A percentile compares a stretch with the other conserved stretches of the same genome.
phyloP scores from a whole-genome alignment of 106 monocot species.

The Vanilla planifolia region DNA sequence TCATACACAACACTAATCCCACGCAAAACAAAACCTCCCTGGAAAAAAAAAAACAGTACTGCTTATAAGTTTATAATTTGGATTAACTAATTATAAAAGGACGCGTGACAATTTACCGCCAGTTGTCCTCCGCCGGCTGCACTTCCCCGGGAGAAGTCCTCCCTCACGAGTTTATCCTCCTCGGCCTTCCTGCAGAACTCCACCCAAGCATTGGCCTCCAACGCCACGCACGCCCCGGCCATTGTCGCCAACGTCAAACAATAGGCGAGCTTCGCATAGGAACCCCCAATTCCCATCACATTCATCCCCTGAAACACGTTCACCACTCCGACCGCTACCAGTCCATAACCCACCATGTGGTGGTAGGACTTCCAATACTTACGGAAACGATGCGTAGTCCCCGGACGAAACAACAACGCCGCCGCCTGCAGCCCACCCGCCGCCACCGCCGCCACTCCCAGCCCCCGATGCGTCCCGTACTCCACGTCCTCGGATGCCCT shows the following conservation, averaged over 20 bases:
- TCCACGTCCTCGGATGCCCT: constrained; percentile 28
- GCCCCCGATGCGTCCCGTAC: constrained; percentile 50
- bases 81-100: too few species aligned
- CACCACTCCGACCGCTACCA: constrained; percentile 67
- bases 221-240: constrained; percentile 45
- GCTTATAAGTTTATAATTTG: too few species aligned
- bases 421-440: constrained; percentile 54
- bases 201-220: constrained; percentile 90
- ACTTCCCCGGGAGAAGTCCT: too few species aligned
- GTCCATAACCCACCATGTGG: constrained; percentile 79
- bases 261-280: constrained; percentile 63
- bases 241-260: constrained; percentile 53
- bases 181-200: constrained; percentile 53
- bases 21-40: too few species aligned
- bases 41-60: too few species aligned
- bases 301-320: constrained; percentile 89
- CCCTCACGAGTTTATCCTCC: constrained; percentile 55
- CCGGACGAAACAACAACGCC: constrained; percentile 72
- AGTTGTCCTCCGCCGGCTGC: too few species aligned
- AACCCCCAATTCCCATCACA: constrained; percentile 51
- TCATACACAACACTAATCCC: too few species aligned
- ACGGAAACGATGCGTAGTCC: constrained; percentile 50
- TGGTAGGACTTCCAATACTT: constrained; percentile 97
- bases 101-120: too few species aligned
- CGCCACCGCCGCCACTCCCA: constrained; percentile 48